A percentile compares a stretch with the other conserved stretches of the same genome.
Conservation (phyloP, 306 rosid genomes). For the Pterocarpus santalinus region DNA sequence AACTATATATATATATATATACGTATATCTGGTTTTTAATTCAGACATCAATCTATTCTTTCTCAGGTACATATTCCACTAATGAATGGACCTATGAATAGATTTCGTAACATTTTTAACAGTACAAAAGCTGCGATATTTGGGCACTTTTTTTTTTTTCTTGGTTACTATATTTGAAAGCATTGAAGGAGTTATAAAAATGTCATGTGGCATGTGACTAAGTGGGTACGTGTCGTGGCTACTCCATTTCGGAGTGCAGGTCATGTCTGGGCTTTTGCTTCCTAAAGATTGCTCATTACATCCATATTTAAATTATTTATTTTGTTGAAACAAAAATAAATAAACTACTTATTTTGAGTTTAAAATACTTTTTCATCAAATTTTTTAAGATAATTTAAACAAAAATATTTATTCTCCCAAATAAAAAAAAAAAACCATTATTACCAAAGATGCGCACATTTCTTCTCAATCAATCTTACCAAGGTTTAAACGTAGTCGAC, state of each 20-base stretch:
- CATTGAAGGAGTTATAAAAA: background rate
- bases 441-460: background rate
- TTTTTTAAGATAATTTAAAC: too few relatives aligned
- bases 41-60: constrained; percentile 2
- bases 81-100: background rate
- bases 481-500: background rate
- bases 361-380: too few relatives aligned
- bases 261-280: too few relatives aligned
- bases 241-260: too few relatives aligned
- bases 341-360: too few relatives aligned
- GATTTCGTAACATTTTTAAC: background rate
- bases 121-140: background rate
- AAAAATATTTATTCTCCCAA: background rate
- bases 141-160: background rate
- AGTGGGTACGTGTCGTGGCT: too few relatives aligned
- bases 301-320: too few relatives aligned
- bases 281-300: too few relatives aligned
- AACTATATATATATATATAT: too few relatives aligned
- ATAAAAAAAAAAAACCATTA: too few relatives aligned
- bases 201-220: background rate
- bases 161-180: background rate
- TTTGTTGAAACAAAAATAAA: too few relatives aligned
- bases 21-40: background rate
- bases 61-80: background rate
- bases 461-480: background rate